phyloP scores from a whole-genome alignment of 495 filamentous ascomycete species.

The Neurospora africana region DNA sequence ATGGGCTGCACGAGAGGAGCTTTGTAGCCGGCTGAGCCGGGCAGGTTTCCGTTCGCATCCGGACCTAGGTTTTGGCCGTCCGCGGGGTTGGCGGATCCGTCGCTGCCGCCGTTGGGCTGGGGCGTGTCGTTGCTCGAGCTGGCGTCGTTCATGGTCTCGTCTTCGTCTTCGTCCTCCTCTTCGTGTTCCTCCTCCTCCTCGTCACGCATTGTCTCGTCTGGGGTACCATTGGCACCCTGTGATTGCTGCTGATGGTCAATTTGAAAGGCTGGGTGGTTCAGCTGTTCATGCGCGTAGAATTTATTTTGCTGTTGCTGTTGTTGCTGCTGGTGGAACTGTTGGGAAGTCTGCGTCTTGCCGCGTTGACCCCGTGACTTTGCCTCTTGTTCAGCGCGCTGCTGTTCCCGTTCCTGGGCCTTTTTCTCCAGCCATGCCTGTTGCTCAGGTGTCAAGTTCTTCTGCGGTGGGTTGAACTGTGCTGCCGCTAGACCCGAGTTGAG shows the following conservation, averaged over 20 bases:
- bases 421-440: neutral
- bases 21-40: neutral
- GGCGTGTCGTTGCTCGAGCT: neutral
- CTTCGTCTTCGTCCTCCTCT: neutral
- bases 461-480: neutral
- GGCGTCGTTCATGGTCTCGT: neutral
- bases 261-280: neutral
- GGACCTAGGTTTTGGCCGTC: neutral
- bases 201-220: neutral
- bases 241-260: neutral
- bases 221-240: neutral
- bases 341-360: neutral
- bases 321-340: neutral
- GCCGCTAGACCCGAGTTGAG: neutral
- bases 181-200: constrained; percentile 1
- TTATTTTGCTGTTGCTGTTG: neutral
- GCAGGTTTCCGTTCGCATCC: neutral
- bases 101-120: constrained; percentile 1
- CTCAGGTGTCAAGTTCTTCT: neutral
- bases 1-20: constrained; percentile 10
- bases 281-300: neutral
- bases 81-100: neutral
- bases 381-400: neutral
- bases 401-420: neutral
- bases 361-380: neutral